phyloP scores from a whole-genome alignment of 2,329 filamentous ascomycete species.

The Ceratocystis papillata region DNA sequence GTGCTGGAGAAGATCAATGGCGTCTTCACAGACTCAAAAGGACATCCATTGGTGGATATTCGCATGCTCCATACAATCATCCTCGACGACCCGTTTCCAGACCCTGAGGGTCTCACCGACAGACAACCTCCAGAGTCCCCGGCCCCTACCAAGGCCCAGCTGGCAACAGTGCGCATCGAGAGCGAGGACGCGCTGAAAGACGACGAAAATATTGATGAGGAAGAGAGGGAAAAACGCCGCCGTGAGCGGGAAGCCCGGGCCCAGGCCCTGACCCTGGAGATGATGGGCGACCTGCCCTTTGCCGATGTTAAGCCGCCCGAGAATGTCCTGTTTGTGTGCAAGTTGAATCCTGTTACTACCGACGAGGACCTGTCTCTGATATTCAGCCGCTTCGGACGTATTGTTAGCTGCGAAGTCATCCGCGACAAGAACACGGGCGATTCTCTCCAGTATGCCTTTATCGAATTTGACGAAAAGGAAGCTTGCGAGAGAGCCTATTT shows the following conservation, averaged over 20 bases:
- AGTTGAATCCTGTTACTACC: constrained; percentile 90
- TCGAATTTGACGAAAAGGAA: constrained; percentile 87
- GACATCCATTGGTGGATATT: constrained; percentile 84
- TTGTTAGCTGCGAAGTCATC: constrained; percentile 91
- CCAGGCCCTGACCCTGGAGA: constrained; percentile 88
- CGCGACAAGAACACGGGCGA: constrained; percentile 88
- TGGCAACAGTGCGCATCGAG: constrained; percentile 82
- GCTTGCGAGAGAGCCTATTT: constrained; percentile 93
- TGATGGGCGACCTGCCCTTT: constrained; percentile 95
- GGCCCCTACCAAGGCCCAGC: constrained; percentile 68
- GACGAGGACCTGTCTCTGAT: constrained; percentile 92
- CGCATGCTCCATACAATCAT: constrained; percentile 86
- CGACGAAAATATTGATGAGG: constrained; percentile 60
- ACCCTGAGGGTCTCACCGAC: constrained; percentile 54
- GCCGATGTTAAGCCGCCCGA: constrained; percentile 95
- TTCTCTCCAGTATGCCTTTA: constrained; percentile 93
- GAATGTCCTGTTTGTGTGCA: constrained; percentile 96
- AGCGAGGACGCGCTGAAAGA: constrained; percentile 75
- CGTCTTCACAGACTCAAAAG: constrained; percentile 75
- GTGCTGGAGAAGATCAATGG: constrained; percentile 86
- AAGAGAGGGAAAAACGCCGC: constrained; percentile 66
- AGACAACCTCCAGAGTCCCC: constrained; percentile 71
- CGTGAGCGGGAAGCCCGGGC: constrained; percentile 84
- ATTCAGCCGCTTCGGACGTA: constrained; percentile 91
- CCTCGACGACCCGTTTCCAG: constrained; percentile 82